Base-by-base conservation (phyloP, 116 monocot species). In the Zostera marina region DNA sequence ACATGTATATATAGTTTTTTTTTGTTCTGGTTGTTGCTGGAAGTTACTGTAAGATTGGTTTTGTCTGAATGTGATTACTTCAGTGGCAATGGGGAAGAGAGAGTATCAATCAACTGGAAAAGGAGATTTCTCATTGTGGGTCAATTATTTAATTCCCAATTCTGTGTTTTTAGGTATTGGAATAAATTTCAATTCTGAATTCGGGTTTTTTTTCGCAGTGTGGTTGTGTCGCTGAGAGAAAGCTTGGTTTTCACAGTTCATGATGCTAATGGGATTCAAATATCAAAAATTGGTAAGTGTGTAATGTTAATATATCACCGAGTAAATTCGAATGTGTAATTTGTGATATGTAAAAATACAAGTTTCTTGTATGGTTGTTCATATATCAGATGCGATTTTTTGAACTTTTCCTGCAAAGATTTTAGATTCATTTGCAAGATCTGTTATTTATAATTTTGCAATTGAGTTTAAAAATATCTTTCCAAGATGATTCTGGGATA, bases 61-160 rank as follows among this genome's bases (percentile, higher is more conserved):
- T 23, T 55, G 17, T 9, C 13, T 63, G 63, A 23, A 22, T 77
- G 69, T 32, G 4, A 32, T n/a, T n/a, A 54, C 21, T 40, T 6
- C 79, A 88, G 88, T 83, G 69, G 19, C 49, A 19, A 62, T 82
- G 72, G 88, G 88, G 48, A 83, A 77, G 59, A 83, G 43, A 54
- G 82, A 79, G 58, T 83, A 74, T 48, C 55, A 58, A 26, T 62
- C 53, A 52, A 57, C 25, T 5, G 80, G 76, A 42, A 62, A 56
- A 24, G 77, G 44, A 48, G 64, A 74, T n/a, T 73, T 74, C 54
- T 77, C 77, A 25, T 76, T 88, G 88, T 88, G 61, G 74, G 77
- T 57, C 41, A 20, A 47, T 39, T 22, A 0, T 32, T 32, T 5
- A 32, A 32, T 1, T 32, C 32, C 32, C 40, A 11, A 15, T 63